These are phyloP conservation scores for Dichotomopilus funicola DNA, from an alignment of 2,329 filamentous ascomycete species.

Conservation along the genomic window DNA sequence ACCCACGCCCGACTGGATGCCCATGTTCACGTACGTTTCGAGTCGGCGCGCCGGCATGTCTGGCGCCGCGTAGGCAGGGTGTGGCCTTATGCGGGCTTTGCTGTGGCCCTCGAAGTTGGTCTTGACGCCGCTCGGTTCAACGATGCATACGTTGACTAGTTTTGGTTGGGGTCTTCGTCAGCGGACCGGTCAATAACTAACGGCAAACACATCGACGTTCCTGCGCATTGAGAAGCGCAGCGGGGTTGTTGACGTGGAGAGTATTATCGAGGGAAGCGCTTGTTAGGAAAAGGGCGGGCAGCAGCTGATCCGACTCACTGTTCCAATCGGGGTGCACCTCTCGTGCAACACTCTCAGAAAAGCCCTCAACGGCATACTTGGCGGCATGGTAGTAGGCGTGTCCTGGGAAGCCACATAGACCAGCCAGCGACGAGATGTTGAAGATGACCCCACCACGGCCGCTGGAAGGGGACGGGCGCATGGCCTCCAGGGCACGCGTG, in stretches of 20 bases:
- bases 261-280: too few relatives aligned
- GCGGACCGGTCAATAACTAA: background rate
- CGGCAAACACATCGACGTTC: too few relatives aligned
- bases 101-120: constrained; percentile 31
- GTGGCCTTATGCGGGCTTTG: constrained; percentile 29
- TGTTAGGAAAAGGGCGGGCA: background rate
- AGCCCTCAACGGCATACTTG: constrained; percentile 25
- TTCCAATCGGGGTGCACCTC: constrained; percentile 39
- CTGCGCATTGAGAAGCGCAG: too few relatives aligned
- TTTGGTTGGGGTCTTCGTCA: background rate
- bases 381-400: constrained; percentile 35
- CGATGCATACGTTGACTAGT: constrained; percentile 33
- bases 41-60: constrained; percentile 31
- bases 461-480: constrained; percentile 17
- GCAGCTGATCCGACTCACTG: constrained; percentile 14
- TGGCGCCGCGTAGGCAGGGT: constrained; percentile 32
- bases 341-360: constrained; percentile 3
- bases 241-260: too few relatives aligned
- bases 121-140: constrained; percentile 37
- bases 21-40: constrained; percentile 20
- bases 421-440: constrained; percentile 7
- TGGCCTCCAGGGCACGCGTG: constrained; percentile 25
- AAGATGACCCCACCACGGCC: background rate
- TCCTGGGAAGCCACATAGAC: constrained; percentile 23
- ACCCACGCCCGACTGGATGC: constrained; percentile 26